Conservation (phyloP, 1,284 basidiomycete species). For the Acaromyces ingoldii region DNA sequence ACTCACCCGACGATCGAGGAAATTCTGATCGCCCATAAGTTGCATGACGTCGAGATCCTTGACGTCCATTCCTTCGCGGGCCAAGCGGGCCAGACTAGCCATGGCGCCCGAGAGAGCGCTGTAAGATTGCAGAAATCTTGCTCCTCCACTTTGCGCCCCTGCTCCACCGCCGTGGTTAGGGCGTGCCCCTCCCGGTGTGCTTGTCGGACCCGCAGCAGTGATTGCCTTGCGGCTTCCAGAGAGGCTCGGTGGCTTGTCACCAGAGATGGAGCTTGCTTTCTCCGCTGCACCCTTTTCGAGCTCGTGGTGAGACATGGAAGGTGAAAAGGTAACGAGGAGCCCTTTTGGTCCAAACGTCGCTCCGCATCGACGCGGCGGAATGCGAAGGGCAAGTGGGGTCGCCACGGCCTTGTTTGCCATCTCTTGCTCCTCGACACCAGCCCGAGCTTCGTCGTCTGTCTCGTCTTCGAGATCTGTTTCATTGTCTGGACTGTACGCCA, state of each 20-base stretch:
- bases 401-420: conserved; percentile 6
- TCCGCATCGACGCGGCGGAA: conserved; percentile 14
- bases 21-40: conserved; percentile 5
- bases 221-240: no score
- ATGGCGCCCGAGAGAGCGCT: conserved; percentile 9
- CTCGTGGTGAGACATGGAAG: background rate
- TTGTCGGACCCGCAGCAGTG: background rate
- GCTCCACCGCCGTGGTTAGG: background rate
- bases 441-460: no score
- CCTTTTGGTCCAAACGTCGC: conserved; percentile 10
- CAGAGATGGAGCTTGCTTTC: no score
- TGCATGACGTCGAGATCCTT: conserved; percentile 8
- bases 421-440: conserved; percentile 5
- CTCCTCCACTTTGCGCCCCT: background rate
- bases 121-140: conserved; percentile 11
- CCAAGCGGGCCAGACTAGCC: conserved; percentile 9
- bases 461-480: no score
- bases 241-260: no score
- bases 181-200: background rate
- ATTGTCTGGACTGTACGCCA: background rate
- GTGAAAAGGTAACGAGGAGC: background rate
- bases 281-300: no score
- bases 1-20: no score
- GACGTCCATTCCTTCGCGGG: conserved; percentile 1
- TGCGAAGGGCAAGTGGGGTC: background rate